A percentile compares a stretch with the other conserved stretches of the same genome.
These are phyloP conservation scores for Colletotrichum chrysophilum DNA, from an alignment of 2,329 filamentous ascomycete species.

Conservation along the genomic window DNA sequence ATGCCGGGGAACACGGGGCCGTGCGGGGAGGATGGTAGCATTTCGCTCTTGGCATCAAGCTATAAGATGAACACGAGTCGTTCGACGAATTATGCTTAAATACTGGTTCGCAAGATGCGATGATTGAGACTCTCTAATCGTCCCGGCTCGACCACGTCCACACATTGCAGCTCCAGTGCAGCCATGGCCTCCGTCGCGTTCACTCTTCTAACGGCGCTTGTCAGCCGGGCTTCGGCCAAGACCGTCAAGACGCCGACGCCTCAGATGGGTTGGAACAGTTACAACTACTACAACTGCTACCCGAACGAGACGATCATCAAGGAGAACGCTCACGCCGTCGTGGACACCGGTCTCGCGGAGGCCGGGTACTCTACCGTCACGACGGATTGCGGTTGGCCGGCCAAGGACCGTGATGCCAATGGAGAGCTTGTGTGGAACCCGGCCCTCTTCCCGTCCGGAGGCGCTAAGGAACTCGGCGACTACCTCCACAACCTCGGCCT, in stretches of 20 bases:
- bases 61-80: background rate
- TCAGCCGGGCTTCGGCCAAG: slow-evolving; percentile 3
- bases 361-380: slow-evolving; percentile 63
- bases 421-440: slow-evolving; percentile 55
- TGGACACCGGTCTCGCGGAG: slow-evolving; percentile 54
- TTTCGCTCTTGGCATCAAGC: background rate
- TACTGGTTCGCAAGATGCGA: background rate
- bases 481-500: slow-evolving; percentile 53
- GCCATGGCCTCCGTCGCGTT: background rate
- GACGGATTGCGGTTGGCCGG: slow-evolving; percentile 64
- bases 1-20: slow-evolving; percentile 12
- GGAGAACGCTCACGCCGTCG: slow-evolving; percentile 56
- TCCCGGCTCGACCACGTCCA: background rate
- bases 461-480: slow-evolving; percentile 49
- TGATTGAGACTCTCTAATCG: background rate
- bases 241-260: slow-evolving; percentile 36
- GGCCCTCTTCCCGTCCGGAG: slow-evolving; percentile 54
- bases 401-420: slow-evolving; percentile 40
- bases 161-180: background rate
- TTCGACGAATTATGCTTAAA: background rate
- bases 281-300: slow-evolving; percentile 59
- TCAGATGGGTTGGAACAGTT: slow-evolving; percentile 63
- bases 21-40: background rate
- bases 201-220: background rate
- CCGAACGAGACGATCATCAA: slow-evolving; percentile 54